Evolutionary conservation across 140 eudicot genomes (phyloP).

Genomic region (Oenanthe javanica): DNA sequence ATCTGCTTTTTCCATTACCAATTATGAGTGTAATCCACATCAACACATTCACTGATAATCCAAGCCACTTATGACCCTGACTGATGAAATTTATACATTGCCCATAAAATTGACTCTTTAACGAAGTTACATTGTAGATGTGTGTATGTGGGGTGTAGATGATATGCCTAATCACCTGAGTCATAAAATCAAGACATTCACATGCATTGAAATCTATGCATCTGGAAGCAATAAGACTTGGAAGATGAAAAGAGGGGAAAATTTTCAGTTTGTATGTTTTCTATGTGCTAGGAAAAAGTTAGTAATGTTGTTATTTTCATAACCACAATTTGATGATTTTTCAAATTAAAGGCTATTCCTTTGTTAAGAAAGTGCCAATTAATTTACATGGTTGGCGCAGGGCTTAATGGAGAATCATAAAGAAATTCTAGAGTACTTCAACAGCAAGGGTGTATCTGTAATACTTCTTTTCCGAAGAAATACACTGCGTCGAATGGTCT

Average conservation of each 20-base stretch:
- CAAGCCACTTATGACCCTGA: not conserved
- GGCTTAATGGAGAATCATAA: conserved; percentile 65
- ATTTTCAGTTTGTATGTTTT: not conserved
- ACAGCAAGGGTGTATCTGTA: conserved; percentile 45
- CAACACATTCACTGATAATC: not conserved
- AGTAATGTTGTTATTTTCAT: not conserved
- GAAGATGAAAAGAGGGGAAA: not conserved
- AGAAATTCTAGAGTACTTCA: conserved; percentile 61
- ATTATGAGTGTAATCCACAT: not conserved
- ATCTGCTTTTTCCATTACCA: not conserved
- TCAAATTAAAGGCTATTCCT: not conserved
- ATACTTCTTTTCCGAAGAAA: conserved; percentile 77
- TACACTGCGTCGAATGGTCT: conserved; percentile 78
- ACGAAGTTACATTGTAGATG: not conserved
- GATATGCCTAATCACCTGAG: not conserved
- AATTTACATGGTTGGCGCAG: conserved; percentile 27
- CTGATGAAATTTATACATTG: not conserved
- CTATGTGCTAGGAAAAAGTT: not conserved
- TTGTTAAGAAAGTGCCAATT: not conserved
- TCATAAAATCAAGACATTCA: not conserved
- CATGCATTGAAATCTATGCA: not conserved
- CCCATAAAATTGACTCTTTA: not conserved
- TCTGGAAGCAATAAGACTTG: not conserved
- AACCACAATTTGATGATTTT: not conserved
- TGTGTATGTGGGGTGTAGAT: not conserved